These are phyloP conservation scores for Paulownia fortunei DNA, from an alignment of 257 asterid genomes.

Conservation along the genomic window DNA sequence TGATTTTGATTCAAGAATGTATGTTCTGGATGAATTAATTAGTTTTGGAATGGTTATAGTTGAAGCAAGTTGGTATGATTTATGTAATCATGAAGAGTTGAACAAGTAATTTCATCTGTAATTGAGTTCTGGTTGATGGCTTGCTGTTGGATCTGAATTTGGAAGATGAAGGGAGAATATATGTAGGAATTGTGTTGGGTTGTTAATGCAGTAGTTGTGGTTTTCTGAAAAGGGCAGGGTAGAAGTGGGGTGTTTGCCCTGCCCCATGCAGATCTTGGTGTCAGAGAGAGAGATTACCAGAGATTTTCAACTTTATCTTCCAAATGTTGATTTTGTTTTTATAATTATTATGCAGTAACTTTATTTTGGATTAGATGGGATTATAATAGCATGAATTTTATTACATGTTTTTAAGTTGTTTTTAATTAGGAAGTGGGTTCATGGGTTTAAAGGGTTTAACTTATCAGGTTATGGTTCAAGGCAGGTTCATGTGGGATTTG, in stretches of 20 bases:
- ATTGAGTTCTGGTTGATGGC: slow-evolving; percentile 11
- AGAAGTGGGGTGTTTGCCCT: background rate
- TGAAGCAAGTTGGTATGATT: slow-evolving; percentile 12
- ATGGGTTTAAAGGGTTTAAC: slow-evolving; percentile 3
- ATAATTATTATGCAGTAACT: background rate
- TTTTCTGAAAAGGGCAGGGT: background rate
- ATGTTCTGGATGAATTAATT: slow-evolving; percentile 6
- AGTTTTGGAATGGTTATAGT: slow-evolving; percentile 21
- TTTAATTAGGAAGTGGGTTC: background rate
- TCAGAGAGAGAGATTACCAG: background rate
- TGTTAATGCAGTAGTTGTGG: background rate
- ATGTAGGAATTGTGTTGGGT: background rate
- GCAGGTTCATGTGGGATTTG: background rate
- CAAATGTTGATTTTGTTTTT: background rate
- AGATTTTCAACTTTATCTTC: background rate
- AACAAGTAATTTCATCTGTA: slow-evolving; percentile 3
- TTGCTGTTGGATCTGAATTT: slow-evolving; percentile 26
- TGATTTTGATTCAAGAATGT: background rate
- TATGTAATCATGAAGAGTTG: slow-evolving; percentile 8
- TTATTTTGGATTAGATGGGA: background rate
- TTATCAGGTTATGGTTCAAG: background rate
- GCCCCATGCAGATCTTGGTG: background rate
- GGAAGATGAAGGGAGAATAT: slow-evolving; percentile 21
- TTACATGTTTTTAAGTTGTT: background rate
- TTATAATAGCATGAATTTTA: background rate